phyloP scores from a whole-genome alignment of 768 basidiomycete genomes.

The Tricholoma sp. region DNA sequence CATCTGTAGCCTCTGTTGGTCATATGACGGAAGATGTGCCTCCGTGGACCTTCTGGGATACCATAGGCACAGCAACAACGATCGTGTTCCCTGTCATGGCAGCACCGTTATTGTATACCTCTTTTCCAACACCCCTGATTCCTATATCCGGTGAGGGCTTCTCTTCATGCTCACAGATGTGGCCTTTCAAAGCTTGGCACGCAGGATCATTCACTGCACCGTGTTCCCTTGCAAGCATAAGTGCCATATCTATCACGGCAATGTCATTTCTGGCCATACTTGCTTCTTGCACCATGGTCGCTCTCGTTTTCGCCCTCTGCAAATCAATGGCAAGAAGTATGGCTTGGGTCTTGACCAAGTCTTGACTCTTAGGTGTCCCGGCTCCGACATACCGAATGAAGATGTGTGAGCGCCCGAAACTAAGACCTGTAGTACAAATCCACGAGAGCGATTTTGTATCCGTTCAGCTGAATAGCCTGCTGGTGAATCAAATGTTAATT shows the following conservation, averaged over 20 bases:
- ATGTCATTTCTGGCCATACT: background rate
- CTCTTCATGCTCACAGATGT: background rate
- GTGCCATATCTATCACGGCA: background rate
- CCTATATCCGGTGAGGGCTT: constrained; percentile 3
- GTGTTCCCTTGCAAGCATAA: background rate
- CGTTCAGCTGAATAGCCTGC: too few relatives aligned
- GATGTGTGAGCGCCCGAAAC: too few relatives aligned
- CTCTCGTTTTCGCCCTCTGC: background rate
- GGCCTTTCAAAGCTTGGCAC: background rate
- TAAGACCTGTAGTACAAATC: too few relatives aligned
- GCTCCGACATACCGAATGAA: background rate
- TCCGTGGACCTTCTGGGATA: constrained; percentile 7
- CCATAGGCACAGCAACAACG: constrained; percentile 3
- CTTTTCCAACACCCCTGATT: background rate
- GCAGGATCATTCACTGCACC: background rate
- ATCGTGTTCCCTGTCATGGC: constrained; percentile 1
- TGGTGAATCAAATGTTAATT: too few relatives aligned
- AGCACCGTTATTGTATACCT: constrained; percentile 5
- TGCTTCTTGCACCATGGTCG: background rate
- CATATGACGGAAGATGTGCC: background rate
- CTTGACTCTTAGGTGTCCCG: background rate
- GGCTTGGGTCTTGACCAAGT: background rate
- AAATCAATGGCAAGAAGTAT: background rate
- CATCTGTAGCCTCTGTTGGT: background rate
- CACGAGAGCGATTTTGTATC: too few relatives aligned